Conservation (phyloP, 202 grass and related monocot genomes). For the Setaria italica region DNA sequence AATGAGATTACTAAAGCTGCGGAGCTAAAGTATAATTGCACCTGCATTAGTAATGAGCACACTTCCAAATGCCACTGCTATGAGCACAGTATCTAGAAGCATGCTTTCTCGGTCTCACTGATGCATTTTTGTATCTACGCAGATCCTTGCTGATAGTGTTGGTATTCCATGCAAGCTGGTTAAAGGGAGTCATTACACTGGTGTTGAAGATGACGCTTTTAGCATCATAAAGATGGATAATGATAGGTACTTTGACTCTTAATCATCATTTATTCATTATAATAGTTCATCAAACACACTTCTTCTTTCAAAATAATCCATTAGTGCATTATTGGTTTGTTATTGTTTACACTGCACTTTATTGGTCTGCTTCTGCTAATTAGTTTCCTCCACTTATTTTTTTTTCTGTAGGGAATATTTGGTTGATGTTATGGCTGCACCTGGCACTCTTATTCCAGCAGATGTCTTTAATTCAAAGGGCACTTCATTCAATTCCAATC, state of each 20-base stretch:
- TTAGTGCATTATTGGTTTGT: neutral
- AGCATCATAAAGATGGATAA: slow-evolving; percentile 89
- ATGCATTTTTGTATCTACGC: slow-evolving; percentile 40
- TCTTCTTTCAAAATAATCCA: slow-evolving; percentile 21
- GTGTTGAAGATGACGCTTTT: slow-evolving; percentile 88
- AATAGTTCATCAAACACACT: slow-evolving; percentile 16
- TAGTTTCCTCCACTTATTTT: slow-evolving; percentile 7
- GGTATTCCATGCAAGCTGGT: slow-evolving; percentile 93
- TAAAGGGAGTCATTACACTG: slow-evolving; percentile 96
- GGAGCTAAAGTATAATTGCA: slow-evolving; percentile 8
- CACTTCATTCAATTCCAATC: slow-evolving; percentile 59
- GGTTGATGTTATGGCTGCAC: slow-evolving; percentile 96
- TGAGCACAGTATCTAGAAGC: neutral
- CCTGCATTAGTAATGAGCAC: slow-evolving; percentile 24
- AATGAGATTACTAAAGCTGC: slow-evolving; percentile 26
- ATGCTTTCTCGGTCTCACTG: slow-evolving; percentile 29
- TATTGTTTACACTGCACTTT: too few species aligned
- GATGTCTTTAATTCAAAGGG: slow-evolving; percentile 81
- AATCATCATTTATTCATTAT: slow-evolving; percentile 17
- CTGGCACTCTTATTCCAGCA: slow-evolving; percentile 83
- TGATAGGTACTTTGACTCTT: slow-evolving; percentile 62
- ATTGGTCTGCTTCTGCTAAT: too few species aligned
- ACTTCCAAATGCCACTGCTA: neutral
- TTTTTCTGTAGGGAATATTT: slow-evolving; percentile 73
- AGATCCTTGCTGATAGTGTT: slow-evolving; percentile 97